phyloP scores from a whole-genome alignment of 2,329 filamentous ascomycete genomes.

The Cladorrhinum sp. region DNA sequence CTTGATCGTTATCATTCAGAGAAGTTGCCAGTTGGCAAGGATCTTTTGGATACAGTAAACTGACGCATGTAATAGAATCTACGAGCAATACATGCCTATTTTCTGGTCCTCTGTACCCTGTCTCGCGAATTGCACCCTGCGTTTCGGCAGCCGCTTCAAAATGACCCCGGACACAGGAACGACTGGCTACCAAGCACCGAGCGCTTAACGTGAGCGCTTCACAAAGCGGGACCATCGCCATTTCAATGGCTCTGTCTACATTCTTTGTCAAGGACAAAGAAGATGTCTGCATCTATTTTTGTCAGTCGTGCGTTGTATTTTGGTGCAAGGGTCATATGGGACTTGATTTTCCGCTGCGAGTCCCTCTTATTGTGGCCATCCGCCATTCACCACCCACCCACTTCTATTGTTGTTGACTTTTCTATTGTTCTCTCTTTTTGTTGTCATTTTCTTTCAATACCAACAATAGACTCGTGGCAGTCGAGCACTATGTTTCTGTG shows the following conservation, averaged over 20 bases:
- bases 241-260: slow-evolving; percentile 16
- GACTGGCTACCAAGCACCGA: slow-evolving; percentile 28
- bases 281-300: slow-evolving; percentile 12
- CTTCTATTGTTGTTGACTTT: slow-evolving; percentile 6
- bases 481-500: slow-evolving; percentile 5
- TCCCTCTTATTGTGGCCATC: slow-evolving; percentile 15
- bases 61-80: not conserved
- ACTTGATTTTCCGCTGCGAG: not conserved
- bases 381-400: not conserved
- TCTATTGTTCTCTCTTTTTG: slow-evolving; percentile 22
- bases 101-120: not conserved
- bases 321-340: not conserved
- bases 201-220: slow-evolving; percentile 25
- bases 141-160: slow-evolving; percentile 25
- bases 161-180: slow-evolving; percentile 17
- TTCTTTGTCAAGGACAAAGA: slow-evolving; percentile 15
- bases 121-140: not conserved
- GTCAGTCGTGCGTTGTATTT: slow-evolving; percentile 3
- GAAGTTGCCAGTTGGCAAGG: too few relatives aligned
- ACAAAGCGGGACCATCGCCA: slow-evolving; percentile 16
- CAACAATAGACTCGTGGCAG: slow-evolving; percentile 1
- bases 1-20: too few relatives aligned
- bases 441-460: slow-evolving; percentile 12
- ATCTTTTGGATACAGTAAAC: not conserved
- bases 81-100: not conserved